phyloP scores from a whole-genome alignment of 2,329 filamentous ascomycete genomes.

The Colletotrichum plurivorum region DNA sequence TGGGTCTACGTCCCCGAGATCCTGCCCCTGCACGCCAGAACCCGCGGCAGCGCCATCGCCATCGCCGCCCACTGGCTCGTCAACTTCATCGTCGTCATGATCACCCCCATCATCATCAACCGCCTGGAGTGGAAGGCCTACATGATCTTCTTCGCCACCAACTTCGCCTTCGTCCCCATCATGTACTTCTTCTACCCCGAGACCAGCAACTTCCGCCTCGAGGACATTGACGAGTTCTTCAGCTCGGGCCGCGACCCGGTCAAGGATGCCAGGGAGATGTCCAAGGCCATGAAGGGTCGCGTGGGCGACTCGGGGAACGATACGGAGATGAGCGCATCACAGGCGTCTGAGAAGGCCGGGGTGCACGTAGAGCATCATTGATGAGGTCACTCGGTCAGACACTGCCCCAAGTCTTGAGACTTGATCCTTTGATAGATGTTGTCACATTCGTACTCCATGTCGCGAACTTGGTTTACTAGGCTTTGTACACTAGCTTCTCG shows the following conservation, averaged over 20 bases:
- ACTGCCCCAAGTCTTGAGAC: neutral
- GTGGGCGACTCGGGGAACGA: neutral
- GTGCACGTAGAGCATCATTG: neutral
- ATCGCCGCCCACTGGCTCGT: conserved; percentile 54
- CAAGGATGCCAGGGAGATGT: conserved; percentile 32
- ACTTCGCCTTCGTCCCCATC: conserved; percentile 59
- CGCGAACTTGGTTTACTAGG: too few relatives aligned
- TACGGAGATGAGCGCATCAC: neutral
- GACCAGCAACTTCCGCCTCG: conserved; percentile 62
- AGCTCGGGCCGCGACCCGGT: conserved; percentile 40
- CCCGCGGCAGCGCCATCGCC: conserved; percentile 50
- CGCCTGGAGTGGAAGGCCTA: conserved; percentile 65
- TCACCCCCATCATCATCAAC: conserved; percentile 64
- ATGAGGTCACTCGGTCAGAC: neutral
- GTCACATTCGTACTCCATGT: too few relatives aligned
- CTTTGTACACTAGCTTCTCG: too few relatives aligned
- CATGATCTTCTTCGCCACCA: conserved; percentile 65
- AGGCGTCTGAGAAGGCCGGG: neutral
- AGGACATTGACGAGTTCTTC: conserved; percentile 67
- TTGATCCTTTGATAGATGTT: too few relatives aligned
- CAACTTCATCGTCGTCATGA: conserved; percentile 61
- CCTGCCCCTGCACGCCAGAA: conserved; percentile 50
- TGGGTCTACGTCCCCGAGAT: conserved; percentile 56
- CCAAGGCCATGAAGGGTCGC: conserved; percentile 24
- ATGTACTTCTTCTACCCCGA: conserved; percentile 66